A percentile compares a stretch with the other conserved stretches of the same genome.
Conservation (phyloP, 2,329 filamentous ascomycete genomes). For the Aureobasidium sp. region DNA sequence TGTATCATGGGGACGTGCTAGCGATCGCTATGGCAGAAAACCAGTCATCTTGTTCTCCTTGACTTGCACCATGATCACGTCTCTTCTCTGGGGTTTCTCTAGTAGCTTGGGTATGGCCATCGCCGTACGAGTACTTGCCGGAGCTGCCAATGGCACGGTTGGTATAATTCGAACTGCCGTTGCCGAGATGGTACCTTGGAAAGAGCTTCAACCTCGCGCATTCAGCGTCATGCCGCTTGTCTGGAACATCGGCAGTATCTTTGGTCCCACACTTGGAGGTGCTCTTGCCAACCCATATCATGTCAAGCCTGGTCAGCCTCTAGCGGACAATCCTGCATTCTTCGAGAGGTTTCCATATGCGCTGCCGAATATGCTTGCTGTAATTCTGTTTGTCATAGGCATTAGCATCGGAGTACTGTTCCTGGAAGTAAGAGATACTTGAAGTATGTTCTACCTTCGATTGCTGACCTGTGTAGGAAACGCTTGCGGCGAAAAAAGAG, state of each 20-base stretch:
- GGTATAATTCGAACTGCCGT: conserved; percentile 82
- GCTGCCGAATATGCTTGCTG: conserved; percentile 73
- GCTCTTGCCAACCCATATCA: conserved; percentile 72
- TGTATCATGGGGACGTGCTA: conserved; percentile 76
- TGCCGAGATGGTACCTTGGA: conserved; percentile 83
- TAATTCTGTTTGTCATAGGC: conserved; percentile 67
- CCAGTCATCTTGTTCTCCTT: conserved; percentile 67
- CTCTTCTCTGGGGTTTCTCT: conserved; percentile 76
- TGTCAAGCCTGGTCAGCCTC: conserved; percentile 62
- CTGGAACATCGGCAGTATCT: conserved; percentile 79
- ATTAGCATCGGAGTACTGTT: conserved; percentile 68
- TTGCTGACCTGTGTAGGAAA: conserved; percentile 49
- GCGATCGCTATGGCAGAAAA: conserved; percentile 74
- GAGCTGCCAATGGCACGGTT: conserved; percentile 75
- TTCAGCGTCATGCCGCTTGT: conserved; percentile 91
- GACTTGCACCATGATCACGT: conserved; percentile 70
- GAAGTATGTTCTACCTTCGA: not conserved
- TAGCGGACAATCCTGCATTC: conserved; percentile 44
- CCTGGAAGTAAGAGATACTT: conserved; percentile 47
- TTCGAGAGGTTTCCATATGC: conserved; percentile 72
- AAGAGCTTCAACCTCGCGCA: conserved; percentile 74
- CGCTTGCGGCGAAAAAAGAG: conserved; percentile 61
- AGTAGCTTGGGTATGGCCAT: conserved; percentile 74
- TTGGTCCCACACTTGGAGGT: conserved; percentile 81
- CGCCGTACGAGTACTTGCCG: conserved; percentile 64